phyloP scores from a whole-genome alignment of 306 rosid species.

The Spatholobus suberectus region DNA sequence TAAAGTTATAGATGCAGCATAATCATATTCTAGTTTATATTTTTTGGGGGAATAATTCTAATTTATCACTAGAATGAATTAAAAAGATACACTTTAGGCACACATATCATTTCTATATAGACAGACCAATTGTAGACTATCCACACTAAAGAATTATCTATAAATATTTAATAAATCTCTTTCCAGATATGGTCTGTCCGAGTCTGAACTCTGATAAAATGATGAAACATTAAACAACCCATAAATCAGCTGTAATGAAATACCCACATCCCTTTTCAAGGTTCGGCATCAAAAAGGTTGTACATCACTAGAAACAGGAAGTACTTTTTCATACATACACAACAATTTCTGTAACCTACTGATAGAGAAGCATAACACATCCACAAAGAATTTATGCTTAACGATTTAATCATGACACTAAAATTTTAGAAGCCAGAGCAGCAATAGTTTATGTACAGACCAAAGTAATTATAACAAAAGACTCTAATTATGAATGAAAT shows the following conservation, averaged over 20 bases:
- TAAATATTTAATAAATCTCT: neutral
- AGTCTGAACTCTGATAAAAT: constrained; percentile 2
- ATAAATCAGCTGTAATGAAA: constrained; percentile 8
- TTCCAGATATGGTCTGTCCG: neutral
- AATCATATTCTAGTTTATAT: neutral
- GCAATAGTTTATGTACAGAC: neutral
- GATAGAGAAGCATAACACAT: constrained; percentile 18
- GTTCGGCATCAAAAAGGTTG: neutral
- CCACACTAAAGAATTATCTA: neutral
- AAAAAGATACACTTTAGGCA: constrained; percentile 4
- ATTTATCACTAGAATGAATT: neutral
- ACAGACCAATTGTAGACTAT: neutral
- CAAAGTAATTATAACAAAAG: constrained; percentile 1
- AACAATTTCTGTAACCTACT: neutral
- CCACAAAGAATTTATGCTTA: neutral
- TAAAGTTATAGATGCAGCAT: constrained; percentile 9
- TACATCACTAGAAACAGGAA: neutral
- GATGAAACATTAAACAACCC: constrained; percentile 17
- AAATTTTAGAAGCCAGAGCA: constrained; percentile 20
- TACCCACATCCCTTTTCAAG: neutral
- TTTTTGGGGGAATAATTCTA: neutral
- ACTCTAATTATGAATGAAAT: neutral
- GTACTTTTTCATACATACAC: neutral
- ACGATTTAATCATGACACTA: neutral
- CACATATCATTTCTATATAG: neutral